phyloP scores from a whole-genome alignment of 2,329 filamentous ascomycete genomes.

The Stagonosporopsis rhizophila region DNA sequence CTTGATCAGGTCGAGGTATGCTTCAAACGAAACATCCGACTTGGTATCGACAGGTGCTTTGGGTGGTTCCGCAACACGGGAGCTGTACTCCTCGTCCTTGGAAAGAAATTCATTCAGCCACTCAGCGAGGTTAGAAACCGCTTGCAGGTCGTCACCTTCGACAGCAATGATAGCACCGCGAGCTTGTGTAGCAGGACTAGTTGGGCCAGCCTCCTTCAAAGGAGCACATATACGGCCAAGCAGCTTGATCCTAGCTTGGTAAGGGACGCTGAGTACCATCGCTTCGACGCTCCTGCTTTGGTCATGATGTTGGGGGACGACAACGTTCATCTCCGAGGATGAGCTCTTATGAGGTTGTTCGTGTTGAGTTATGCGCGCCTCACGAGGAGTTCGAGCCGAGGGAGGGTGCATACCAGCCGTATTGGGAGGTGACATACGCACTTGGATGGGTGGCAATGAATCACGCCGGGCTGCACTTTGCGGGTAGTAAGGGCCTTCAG shows the following conservation, averaged over 20 bases:
- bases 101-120: slow-evolving; percentile 65
- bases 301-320: slow-evolving; percentile 36
- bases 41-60: slow-evolving; percentile 49
- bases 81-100: slow-evolving; percentile 60
- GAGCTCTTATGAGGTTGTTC: slow-evolving; percentile 18
- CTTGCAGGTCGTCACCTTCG: slow-evolving; percentile 73
- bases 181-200: slow-evolving; percentile 46
- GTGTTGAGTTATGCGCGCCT: slow-evolving; percentile 18
- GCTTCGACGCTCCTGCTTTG: slow-evolving; percentile 65
- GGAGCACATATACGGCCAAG: slow-evolving; percentile 78
- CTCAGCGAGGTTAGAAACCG: slow-evolving; percentile 70
- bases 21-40: slow-evolving; percentile 49
- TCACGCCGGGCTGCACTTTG: slow-evolving; percentile 37
- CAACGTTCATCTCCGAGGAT: slow-evolving; percentile 31
- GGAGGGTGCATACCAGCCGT: slow-evolving; percentile 44
- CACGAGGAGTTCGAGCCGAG: slow-evolving; percentile 38
- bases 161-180: slow-evolving; percentile 85
- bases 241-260: slow-evolving; percentile 77
- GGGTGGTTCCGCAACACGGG: slow-evolving; percentile 59
- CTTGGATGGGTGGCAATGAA: slow-evolving; percentile 44
- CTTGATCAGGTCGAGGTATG: slow-evolving; percentile 72
- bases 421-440: slow-evolving; percentile 42
- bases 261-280: slow-evolving; percentile 77
- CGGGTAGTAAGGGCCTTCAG: slow-evolving; percentile 55
- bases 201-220: slow-evolving; percentile 49